phyloP scores from a whole-genome alignment of 1,284 basidiomycete genomes.

The Microbotryum violaceum region DNA sequence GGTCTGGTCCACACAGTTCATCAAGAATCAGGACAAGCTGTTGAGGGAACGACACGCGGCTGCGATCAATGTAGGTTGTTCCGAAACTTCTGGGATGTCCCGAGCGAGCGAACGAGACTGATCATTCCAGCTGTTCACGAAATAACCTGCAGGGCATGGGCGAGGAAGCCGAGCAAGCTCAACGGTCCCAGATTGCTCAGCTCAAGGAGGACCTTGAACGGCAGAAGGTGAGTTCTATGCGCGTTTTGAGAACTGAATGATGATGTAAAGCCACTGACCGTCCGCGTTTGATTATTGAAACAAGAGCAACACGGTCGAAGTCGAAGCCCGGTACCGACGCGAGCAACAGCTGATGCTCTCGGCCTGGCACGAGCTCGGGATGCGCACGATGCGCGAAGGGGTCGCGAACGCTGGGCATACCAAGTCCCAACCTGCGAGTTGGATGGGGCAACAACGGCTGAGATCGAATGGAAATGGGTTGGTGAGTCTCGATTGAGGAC shows the following conservation, averaged over 20 bases:
- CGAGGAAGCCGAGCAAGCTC: conserved; percentile 62
- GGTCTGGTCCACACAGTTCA: conserved; percentile 53
- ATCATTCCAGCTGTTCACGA: too few species aligned
- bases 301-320: conserved; percentile 45
- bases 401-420: conserved; percentile 37
- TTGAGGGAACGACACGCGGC: conserved; percentile 58
- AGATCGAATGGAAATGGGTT: conserved; percentile 28
- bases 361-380: conserved; percentile 61
- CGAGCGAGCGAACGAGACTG: too few species aligned
- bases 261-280: too few species aligned
- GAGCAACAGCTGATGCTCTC: conserved; percentile 75
- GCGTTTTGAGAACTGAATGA: fast-evolving
- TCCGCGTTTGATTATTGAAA: not conserved
- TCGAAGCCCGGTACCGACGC: conserved; percentile 55
- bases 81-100: not conserved
- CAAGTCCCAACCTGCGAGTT: conserved; percentile 46
- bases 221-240: conserved; percentile 49
- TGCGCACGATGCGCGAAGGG: conserved; percentile 54
- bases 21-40: conserved; percentile 82
- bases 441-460: conserved; percentile 56
- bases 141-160: conserved; percentile 47
- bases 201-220: conserved; percentile 61
- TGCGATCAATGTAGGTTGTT: conserved; percentile 41
- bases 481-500: conserved; percentile 7
- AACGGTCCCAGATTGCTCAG: conserved; percentile 61